Evolutionary conservation across 1,139 yeast genomes (phyloP), one percentile per base, ranked within the genome.

Genomic region (Suhomyces bokatorum): DNA sequence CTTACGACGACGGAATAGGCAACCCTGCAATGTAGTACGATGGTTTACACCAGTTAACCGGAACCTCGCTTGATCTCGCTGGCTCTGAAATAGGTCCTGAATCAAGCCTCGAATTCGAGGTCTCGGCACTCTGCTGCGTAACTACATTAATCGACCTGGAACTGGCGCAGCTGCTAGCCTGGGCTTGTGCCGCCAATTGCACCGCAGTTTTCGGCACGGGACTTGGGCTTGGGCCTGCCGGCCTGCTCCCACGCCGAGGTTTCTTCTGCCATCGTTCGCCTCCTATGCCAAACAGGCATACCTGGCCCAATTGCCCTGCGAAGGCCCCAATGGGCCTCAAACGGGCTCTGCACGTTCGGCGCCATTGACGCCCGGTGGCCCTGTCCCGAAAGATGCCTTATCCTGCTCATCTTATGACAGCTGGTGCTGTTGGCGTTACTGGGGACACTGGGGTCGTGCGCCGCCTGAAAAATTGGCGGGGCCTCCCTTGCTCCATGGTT

Each of bases 271-370:
- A 24, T 13, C 10, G 7, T 2, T 35, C 37, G 37, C 37, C 37
- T 35, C 37, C 30, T 35, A 35, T 26, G 24, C 20, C 28, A 35
- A 35, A 35, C 37, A 14, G n/a, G 29, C 29, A 11, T 7, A 26
- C 29, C 29, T 11, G n/a, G 29, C 29, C 24, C n/a, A 26, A 26
- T 26, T 12, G 12, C 29, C n/a, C n/a, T 11, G 29, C n/a, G n/a
- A 10, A 3, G n/a, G 24, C 22, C 13, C 6, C 35, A 32, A 32
- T 32, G 12, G n/a, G n/a, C 29, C 29, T 12, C 29, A 26, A 11
- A 26, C 29, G n/a, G 29, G 24, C 24, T 4, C 24, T 2, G 24
- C 24, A 20, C 6, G 24, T 17, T 17, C 20, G 20, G 20, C 20
- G 20, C 20, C 20, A 17, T 17, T 17, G 20, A 17, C 5, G 6